Conservation (phyloP, 352 stramenopile species). For the Aphanomyces invadans region DNA sequence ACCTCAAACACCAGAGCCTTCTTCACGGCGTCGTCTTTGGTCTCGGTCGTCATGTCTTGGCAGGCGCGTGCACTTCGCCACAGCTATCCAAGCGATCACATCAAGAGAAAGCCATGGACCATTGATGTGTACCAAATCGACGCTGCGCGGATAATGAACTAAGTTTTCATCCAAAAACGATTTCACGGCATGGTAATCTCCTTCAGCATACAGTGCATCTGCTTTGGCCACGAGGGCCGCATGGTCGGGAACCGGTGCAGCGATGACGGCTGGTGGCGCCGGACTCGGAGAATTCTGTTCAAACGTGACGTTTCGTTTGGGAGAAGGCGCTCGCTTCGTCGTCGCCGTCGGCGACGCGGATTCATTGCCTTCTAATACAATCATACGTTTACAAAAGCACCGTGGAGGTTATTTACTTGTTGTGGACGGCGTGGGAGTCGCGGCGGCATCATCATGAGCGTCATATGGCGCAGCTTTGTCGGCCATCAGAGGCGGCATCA, state of each 20-base stretch:
- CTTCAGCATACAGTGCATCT: neutral
- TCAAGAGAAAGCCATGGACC: too few species aligned
- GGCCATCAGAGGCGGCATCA: slow-evolving; percentile 33
- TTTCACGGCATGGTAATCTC: slow-evolving; percentile 2
- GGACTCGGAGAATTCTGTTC: too few species aligned
- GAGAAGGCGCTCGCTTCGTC: neutral
- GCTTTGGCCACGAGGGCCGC: neutral
- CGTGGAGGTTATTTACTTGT: neutral
- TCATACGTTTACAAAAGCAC: neutral
- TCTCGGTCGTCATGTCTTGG: slow-evolving; percentile 53
- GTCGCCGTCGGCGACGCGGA: neutral
- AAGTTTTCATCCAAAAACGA: slow-evolving; percentile 37
- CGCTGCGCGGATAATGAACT: slow-evolving; percentile 32
- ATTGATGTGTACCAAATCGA: slow-evolving; percentile 55
- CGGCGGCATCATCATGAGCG: neutral
- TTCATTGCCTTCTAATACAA: too few species aligned
- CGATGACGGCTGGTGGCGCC: neutral
- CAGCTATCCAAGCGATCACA: slow-evolving; percentile 28
- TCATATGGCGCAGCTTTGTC: neutral
- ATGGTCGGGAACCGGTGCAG: neutral
- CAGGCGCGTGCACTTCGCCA: slow-evolving; percentile 55
- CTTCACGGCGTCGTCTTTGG: slow-evolving; percentile 36
- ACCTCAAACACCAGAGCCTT: slow-evolving; percentile 46
- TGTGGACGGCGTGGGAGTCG: neutral
- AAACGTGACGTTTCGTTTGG: neutral